Base-by-base conservation (phyloP, 2,329 filamentous ascomycete species). In the Aspergillus aculeatus region DNA sequence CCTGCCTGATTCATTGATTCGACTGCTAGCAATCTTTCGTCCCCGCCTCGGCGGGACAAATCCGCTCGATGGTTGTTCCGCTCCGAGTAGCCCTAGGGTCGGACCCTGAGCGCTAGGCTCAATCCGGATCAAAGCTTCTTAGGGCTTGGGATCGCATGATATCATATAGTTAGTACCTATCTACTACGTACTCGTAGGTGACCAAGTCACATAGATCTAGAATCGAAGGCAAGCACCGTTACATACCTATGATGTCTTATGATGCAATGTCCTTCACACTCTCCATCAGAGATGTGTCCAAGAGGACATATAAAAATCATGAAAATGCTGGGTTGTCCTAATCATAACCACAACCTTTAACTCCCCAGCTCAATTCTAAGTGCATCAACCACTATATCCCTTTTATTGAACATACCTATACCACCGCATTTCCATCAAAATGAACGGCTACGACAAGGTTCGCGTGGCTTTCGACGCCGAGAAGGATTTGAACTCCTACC, bases 401-500 rank as follows among this genome's bases (percentile, higher is more conserved):
- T 19, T 44, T 44, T 19, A 0, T n/a, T 19, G 16, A 19, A 41
- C 38, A 44, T 57, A 29, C 16, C 35, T 3, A 35, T 26, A 44
- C 21, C 31, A 6, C 14, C 31, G 24, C 5, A 10, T 1, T 52
- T 19, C n/a, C 57, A 68, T 51, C 11, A 35, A 35, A 57, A 72
- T 69, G 66, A 59, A 63, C 19, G 57, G 67, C 21, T 62, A 63
- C 50, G 68, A 73, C 47, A 64, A 71, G 38, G 58, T 71, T 32
- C 66, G 62, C 44, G 50, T 70, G 48, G 72, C 76, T 24, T 61
- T 66, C 59, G 60, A 72, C 47, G 75, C 77, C 11, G 73, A 80
- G 67, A 68, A 68, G 50, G 75, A 79, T 50, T 74, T 80, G 29
- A 78, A 77, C 65, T 69, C 69, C 52, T 70, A 77, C 63, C 69